Evolutionary conservation across 345 rosid genomes (phyloP).

Genomic region (Schrenkiella parvula): DNA sequence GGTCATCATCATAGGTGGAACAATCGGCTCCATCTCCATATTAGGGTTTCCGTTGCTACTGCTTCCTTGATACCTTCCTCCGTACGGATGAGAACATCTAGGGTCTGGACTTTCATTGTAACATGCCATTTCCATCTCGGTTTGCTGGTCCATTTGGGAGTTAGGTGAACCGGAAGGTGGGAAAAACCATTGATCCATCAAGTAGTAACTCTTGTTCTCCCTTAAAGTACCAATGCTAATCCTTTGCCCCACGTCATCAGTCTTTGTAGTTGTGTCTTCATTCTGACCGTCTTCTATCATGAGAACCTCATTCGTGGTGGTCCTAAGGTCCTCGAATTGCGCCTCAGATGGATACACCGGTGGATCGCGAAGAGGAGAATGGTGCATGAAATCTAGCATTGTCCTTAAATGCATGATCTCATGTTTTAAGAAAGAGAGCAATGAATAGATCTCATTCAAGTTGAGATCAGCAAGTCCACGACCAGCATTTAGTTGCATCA

Average conservation of each 20-base stretch:
- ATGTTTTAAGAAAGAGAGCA: not conserved
- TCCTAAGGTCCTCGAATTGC: not conserved
- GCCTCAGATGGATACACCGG: not conserved
- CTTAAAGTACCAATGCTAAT: no score
- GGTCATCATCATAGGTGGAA: not conserved
- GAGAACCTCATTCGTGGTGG: not conserved
- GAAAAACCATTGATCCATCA: no score
- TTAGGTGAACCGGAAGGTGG: no score
- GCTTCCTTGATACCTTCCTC: not conserved
- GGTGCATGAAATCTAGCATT: not conserved
- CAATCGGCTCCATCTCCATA: not conserved
- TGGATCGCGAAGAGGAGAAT: not conserved
- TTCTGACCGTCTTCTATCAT: not conserved
- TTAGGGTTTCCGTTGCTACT: slow-evolving; percentile 2
- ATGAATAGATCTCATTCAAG: not conserved
- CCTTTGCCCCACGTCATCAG: not conserved
- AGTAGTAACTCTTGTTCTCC: no score
- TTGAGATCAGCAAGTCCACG: not conserved
- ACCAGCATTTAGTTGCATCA: slow-evolving; percentile 6
- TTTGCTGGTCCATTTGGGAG: no score
- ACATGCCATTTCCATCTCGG: no score
- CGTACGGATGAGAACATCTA: not conserved
- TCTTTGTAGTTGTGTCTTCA: not conserved
- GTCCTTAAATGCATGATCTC: not conserved
- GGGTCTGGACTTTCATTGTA: not conserved